These are phyloP conservation scores for Aspergillus proliferans DNA, from an alignment of 2,329 filamentous ascomycete species.

Conservation along the genomic window DNA sequence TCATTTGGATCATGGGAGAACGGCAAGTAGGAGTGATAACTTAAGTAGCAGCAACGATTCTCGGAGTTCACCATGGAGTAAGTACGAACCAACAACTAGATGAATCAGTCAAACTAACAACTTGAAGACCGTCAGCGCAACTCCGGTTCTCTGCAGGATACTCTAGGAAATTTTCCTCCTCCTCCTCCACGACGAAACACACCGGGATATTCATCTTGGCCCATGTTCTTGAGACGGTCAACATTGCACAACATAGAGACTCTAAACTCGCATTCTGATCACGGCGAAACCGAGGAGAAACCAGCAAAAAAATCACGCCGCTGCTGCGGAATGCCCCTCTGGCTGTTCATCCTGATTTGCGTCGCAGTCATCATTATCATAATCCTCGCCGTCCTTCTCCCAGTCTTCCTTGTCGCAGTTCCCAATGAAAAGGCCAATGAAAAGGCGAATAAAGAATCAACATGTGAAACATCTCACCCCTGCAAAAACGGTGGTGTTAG, in stretches of 20 bases:
- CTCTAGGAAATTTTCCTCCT: conserved; percentile 60
- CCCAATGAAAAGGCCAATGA: conserved; percentile 46
- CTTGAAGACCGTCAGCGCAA: conserved; percentile 26
- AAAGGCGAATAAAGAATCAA: conserved; percentile 29
- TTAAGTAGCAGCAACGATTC: conserved; percentile 28
- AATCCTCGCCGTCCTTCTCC: conserved; percentile 75
- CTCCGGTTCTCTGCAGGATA: conserved; percentile 56
- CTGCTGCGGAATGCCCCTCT: conserved; percentile 79
- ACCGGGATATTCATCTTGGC: conserved; percentile 33
- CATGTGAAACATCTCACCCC: conserved; percentile 55
- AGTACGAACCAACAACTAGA: background rate
- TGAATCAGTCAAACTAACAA: background rate
- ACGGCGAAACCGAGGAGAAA: conserved; percentile 11
- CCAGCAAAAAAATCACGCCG: conserved; percentile 43
- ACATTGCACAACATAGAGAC: conserved; percentile 26
- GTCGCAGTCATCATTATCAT: conserved; percentile 66
- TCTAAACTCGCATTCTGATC: conserved; percentile 14
- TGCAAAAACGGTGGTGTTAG: conserved; percentile 80
- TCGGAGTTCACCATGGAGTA: conserved; percentile 9
- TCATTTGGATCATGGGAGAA: conserved; percentile 77
- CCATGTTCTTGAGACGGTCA: conserved; percentile 31
- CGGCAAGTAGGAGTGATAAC: conserved; percentile 53
- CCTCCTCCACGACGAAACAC: conserved; percentile 51
- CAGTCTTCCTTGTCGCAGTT: conserved; percentile 58
- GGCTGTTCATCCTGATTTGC: conserved; percentile 63